Evolutionary conservation across 805 yeast genomes (phyloP), one percentile per base, ranked within the genome.

Genomic region (Blastobotrys americana): DNA sequence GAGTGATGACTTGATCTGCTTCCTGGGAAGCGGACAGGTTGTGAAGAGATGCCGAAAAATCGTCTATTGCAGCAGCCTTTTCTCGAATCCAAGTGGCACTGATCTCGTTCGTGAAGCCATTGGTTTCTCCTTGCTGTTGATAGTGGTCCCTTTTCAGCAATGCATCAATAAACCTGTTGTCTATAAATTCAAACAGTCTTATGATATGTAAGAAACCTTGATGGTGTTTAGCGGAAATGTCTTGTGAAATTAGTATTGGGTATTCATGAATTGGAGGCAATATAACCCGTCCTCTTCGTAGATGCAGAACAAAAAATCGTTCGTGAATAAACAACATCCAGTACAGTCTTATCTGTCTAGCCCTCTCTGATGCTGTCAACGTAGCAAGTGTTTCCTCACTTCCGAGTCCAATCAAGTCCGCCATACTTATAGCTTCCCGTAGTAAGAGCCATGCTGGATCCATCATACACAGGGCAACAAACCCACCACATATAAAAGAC

Each of bases 271-370:
- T 8, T 16, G 31, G 40, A 5, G 46, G 40, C 2, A 48, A 13
- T 16, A 44, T 21, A 10, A 44, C 28, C 13, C 33, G 43, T 5
- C 48, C 43, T n/a, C 48, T 40, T 19, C 41, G 45, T 25, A 34
- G 42, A 35, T 48, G 48, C 19, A 48, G 44, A 10, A 47, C 48
- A 47, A 48, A 41, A 34, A 45, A 44, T 27, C 51, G 48, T 21
- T 48, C 51, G 34, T 48, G 51, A 9, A 48, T 45, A 21, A 44
- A 48, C 31, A 48, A 18, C 27, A 48, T 37, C 51, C 51, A 48
- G 19, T 44, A 42, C n/a, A 48, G 20, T n/a, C 51, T 18, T 19
- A 37, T 43, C 15, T 38, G 34, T 10, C 39, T 39, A 4, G 48
- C 43, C 15, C 47, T 37, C 31, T 48, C 51, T 9, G 15, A 18